Percentiles rank a stretch among this genome's conserved stretches.
Evolutionary conservation across 1,284 basidiomycete species (phyloP).

Genomic region (Amylostereum chailletii): DNA sequence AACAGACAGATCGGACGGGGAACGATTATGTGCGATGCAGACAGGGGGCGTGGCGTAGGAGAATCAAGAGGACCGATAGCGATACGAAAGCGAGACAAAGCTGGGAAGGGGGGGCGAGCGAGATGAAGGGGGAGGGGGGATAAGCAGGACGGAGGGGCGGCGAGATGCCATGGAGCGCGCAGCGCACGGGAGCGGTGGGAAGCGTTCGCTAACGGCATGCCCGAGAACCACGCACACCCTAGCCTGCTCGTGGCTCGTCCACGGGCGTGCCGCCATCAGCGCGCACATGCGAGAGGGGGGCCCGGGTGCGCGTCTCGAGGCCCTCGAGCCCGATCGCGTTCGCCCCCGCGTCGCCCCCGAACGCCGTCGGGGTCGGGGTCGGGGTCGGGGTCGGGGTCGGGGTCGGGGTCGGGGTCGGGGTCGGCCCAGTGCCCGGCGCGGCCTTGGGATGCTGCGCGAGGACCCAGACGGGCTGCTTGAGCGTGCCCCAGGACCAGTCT

Average conservation of each 20-base stretch:
- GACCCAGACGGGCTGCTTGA: constrained; percentile 15
- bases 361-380: background rate
- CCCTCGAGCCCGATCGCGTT: no score
- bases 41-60: constrained; percentile 5
- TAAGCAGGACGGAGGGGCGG: background rate
- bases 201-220: no score
- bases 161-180: background rate
- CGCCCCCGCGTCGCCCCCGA: background rate
- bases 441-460: constrained; percentile 5
- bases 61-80: background rate
- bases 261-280: no score
- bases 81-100: background rate
- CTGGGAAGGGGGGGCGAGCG: no score
- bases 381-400: background rate
- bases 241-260: no score
- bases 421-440: background rate
- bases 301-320: no score
- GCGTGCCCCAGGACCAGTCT: constrained; percentile 16
- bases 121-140: no score
- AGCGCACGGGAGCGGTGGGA: no score
- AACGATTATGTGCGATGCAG: constrained; percentile 3
- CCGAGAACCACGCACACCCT: no score
- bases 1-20: constrained; percentile 1
- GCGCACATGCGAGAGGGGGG: no score
- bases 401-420: background rate